These are phyloP conservation scores for Nakaseomyces glabratus DNA, from an alignment of 1,139 yeast species.

Conservation along the genomic window DNA sequence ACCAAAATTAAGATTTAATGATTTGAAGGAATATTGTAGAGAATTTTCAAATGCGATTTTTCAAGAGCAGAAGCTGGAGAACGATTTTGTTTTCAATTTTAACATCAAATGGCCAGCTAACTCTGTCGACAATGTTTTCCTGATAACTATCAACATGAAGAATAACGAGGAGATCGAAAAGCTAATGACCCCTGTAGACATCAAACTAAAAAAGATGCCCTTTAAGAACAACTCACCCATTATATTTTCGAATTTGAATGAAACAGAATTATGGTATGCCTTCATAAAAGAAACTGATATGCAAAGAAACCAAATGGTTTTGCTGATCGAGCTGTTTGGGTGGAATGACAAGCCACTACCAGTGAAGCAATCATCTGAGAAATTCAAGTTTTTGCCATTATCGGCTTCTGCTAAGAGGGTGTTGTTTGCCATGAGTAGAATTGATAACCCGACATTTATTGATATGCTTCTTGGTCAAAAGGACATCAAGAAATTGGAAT, in stretches of 20 bases:
- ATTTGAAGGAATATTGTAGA: slow-evolving; percentile 44
- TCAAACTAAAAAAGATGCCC: slow-evolving; percentile 34
- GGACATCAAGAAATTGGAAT: slow-evolving; percentile 50
- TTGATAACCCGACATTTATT: slow-evolving; percentile 48
- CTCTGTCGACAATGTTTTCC: slow-evolving; percentile 36
- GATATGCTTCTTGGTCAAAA: slow-evolving; percentile 53
- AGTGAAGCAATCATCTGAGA: slow-evolving; percentile 23
- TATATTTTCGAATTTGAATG: slow-evolving; percentile 35
- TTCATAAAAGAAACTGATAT: slow-evolving; percentile 34
- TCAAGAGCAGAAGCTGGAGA: slow-evolving; percentile 46
- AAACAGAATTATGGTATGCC: slow-evolving; percentile 40
- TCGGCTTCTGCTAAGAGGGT: slow-evolving; percentile 56
- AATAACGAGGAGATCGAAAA: slow-evolving; percentile 32
- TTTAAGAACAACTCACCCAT: slow-evolving; percentile 39
- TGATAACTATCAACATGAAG: slow-evolving; percentile 31
- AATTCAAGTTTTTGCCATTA: slow-evolving; percentile 48
- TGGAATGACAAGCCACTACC: slow-evolving; percentile 54
- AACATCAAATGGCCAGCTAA: slow-evolving; percentile 48
- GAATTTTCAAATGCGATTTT: slow-evolving; percentile 55
- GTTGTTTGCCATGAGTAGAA: slow-evolving; percentile 52
- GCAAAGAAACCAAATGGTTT: slow-evolving; percentile 33
- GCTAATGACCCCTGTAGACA: slow-evolving; percentile 33
- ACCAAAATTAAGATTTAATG: slow-evolving; percentile 42
- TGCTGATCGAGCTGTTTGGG: slow-evolving; percentile 44
- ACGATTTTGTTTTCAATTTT: slow-evolving; percentile 40